These are phyloP conservation scores for Trifolium subterraneum DNA, from an alignment of 306 rosid genomes.

Conservation along the genomic window DNA sequence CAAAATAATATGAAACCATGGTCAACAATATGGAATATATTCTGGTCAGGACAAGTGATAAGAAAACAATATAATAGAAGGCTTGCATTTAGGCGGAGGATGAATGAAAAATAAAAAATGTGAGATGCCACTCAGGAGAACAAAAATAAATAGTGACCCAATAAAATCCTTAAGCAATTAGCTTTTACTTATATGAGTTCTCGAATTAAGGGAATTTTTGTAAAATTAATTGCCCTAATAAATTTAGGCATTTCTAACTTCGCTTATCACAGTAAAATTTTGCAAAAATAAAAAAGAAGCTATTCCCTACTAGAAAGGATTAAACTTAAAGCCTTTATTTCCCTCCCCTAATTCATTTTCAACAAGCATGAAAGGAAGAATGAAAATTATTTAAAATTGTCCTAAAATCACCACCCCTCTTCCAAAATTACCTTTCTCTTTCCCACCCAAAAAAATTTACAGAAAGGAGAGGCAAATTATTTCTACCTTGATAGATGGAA, in stretches of 20 bases:
- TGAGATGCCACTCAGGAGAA: neutral
- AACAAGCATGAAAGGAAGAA: conserved; percentile 32
- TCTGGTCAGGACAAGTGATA: neutral
- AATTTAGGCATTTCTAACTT: neutral
- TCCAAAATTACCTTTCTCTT: neutral
- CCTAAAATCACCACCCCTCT: neutral
- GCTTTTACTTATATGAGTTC: neutral
- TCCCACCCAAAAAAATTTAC: neutral
- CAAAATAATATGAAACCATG: no score
- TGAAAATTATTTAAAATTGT: conserved; percentile 10
- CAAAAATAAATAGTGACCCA: neutral
- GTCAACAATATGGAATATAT: no score
- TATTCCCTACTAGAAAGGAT: neutral
- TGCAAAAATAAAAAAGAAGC: neutral
- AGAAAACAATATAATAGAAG: neutral
- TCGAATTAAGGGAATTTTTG: neutral
- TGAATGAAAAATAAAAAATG: neutral
- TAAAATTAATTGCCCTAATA: conserved; percentile 12
- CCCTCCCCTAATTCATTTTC: conserved; percentile 9
- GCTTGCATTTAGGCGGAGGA: neutral
- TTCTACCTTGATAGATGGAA: conserved; percentile 88
- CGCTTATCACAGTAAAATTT: neutral
- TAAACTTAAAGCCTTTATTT: neutral
- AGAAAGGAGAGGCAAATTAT: conserved; percentile 24
- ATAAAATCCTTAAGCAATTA: conserved; percentile 3